Conservation (phyloP, 1,139 yeast species). For the Blastobotrys aristatus region DNA sequence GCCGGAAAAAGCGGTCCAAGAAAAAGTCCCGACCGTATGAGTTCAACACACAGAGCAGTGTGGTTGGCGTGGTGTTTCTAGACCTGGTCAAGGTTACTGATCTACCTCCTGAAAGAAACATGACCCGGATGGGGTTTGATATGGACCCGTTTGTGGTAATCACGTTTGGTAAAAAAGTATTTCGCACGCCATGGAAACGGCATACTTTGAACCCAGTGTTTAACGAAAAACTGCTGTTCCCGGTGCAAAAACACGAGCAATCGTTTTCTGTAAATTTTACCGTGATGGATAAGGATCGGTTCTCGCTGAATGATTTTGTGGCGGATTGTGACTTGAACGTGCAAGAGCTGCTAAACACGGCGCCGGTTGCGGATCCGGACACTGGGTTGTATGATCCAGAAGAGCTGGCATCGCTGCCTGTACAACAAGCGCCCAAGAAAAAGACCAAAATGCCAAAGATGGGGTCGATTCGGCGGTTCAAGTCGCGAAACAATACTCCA, state of each 20-base stretch:
- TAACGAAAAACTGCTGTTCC: constrained; percentile 76
- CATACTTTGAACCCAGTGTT: constrained; percentile 81
- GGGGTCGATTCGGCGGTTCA: constrained; percentile 9
- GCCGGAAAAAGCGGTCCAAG: constrained; percentile 11
- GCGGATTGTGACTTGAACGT: constrained; percentile 58
- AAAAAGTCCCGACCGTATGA: constrained; percentile 25
- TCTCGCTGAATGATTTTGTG: constrained; percentile 78
- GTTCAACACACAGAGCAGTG: constrained; percentile 40
- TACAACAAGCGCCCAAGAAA: constrained; percentile 5
- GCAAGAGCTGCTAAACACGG: constrained; percentile 41
- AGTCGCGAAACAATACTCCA: not conserved
- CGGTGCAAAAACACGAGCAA: constrained; percentile 61
- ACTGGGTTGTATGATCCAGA: constrained; percentile 31
- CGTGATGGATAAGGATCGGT: constrained; percentile 77
- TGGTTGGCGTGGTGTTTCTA: constrained; percentile 68
- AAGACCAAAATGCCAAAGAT: constrained; percentile 6
- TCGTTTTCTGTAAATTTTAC: constrained; percentile 63
- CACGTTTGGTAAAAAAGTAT: constrained; percentile 84
- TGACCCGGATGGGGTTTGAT: constrained; percentile 70
- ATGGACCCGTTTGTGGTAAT: constrained; percentile 96
- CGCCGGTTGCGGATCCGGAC: constrained; percentile 32
- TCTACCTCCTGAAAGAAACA: constrained; percentile 34
- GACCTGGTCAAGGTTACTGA: constrained; percentile 69
- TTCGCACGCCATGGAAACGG: constrained; percentile 77
- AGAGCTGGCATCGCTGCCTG: constrained; percentile 10